Percentiles rank a stretch among this genome's conserved stretches.
phyloP scores from a whole-genome alignment of 148 eudicot genomes.

The Chenopodium berlandieri region DNA sequence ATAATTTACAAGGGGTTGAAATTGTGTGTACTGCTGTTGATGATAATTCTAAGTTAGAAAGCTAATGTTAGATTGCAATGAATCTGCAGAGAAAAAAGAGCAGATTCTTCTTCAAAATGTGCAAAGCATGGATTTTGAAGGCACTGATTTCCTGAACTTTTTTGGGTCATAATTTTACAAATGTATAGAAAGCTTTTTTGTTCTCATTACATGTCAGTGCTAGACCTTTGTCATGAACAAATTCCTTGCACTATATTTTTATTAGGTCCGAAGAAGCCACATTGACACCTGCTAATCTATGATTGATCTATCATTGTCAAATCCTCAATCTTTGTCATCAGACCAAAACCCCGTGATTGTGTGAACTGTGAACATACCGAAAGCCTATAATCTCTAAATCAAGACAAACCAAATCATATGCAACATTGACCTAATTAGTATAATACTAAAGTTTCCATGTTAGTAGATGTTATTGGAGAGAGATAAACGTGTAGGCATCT shows the following conservation, averaged over 20 bases:
- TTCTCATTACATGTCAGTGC: neutral
- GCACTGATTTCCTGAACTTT: conserved; percentile 4
- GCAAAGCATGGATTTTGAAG: conserved; percentile 22
- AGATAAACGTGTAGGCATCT: conserved; percentile 14
- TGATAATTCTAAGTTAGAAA: conserved; percentile 2
- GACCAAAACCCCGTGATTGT: too few species aligned
- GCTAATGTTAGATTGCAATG: conserved; percentile 24
- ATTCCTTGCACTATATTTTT: conserved; percentile 3
- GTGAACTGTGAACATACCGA: too few species aligned
- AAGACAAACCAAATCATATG: conserved; percentile 2
- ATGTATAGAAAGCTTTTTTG: neutral
- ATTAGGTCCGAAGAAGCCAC: too few species aligned
- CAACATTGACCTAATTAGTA: neutral
- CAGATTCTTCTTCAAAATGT: conserved; percentile 17
- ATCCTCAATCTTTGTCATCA: too few species aligned
- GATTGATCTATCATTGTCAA: too few species aligned
- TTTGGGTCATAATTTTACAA: neutral
- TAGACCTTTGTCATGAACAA: neutral
- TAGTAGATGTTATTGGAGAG: neutral
- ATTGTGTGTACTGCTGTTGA: neutral
- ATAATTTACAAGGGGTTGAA: neutral
- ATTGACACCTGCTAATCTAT: too few species aligned
- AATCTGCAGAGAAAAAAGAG: conserved; percentile 19
- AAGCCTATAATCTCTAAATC: too few species aligned
- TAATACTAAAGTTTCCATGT: conserved; percentile 1